Evolutionary conservation across 2,329 filamentous ascomycete genomes (phyloP), one percentile per base, ranked within the genome.

Genomic region (Gnomoniopsis smithogilvyi): DNA sequence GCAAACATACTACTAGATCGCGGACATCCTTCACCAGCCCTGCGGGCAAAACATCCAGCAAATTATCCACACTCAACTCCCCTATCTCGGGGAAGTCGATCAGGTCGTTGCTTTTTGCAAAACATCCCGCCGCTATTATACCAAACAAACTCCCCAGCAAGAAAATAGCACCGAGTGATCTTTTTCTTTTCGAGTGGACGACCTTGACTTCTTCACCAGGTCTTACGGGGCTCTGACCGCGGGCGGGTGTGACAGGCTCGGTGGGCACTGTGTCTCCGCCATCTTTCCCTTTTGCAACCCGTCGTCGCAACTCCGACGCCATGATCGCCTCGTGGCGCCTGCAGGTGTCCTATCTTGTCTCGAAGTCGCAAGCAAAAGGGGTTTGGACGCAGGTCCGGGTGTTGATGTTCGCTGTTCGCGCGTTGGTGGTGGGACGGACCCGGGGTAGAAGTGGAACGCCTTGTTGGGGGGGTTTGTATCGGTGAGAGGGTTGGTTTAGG

Each of bases 131-230:
- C 2, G 88, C 81, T n/a, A 96, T 77, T 58, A 99, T 83, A 14
- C 95, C 95, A 67, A 95, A 94, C n/a, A 99, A 69, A 45, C 92
- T 91, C 34, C 95, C 95, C 21, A 99, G 80, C 11, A 88, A 77
- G 73, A 99, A 98, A 30, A 97, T 90, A 68, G 96, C 85, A 2
- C 88, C 87, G 73, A 86, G 90, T 63, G 88, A 86, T 66, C 91
- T 85, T 75, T 94, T 96, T 63, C 84, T 83, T 54, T 76, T 79
- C 65, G 81, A 83, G 12, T 75, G 72, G 62, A 80, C 70, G 46
- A 81, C 70, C 59, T 78, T 77, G 56, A 80, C 70, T 56, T 75
- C 73, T 21, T 73, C 68, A 45, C 65, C 68, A 33, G 66, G 56
- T 45, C 69, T 70, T 34, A 64, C 67, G 15, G 75, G 69, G 64